Conservation (phyloP, 208 protist genomes). For the Leishmania gerbilli region DNA sequence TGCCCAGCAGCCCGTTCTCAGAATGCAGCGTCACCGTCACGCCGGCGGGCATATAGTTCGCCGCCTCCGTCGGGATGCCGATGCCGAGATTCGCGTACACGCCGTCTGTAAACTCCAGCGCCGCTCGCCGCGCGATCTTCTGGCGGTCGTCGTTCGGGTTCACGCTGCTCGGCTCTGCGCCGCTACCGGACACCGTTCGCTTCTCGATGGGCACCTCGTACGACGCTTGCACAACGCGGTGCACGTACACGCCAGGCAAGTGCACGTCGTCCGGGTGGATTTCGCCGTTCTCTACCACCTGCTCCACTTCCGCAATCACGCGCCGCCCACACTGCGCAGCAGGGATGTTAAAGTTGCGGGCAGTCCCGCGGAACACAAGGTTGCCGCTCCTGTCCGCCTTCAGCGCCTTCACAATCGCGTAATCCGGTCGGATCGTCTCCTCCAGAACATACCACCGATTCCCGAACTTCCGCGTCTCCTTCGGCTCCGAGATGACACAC, state of each 20-base stretch:
- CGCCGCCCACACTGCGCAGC: constrained; percentile 89
- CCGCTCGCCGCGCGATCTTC: constrained; percentile 93
- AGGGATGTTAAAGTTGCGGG: constrained; percentile 96
- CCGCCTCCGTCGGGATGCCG: constrained; percentile 96
- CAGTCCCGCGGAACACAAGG: constrained; percentile 88
- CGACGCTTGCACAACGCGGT: constrained; percentile 87
- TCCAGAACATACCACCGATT: constrained; percentile 93
- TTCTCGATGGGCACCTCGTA: constrained; percentile 62
- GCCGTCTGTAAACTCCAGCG: constrained; percentile 95
- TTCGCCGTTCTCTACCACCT: constrained; percentile 93
- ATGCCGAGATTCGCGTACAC: constrained; percentile 98
- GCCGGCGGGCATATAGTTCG: constrained; percentile 89
- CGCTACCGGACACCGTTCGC: constrained; percentile 40
- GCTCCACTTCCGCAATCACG: constrained; percentile 96
- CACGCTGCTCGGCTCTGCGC: constrained; percentile 40
- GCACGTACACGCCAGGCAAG: constrained; percentile 94
- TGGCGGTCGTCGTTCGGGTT: constrained; percentile 65
- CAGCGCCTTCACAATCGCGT: constrained; percentile 93
- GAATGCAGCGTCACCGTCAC: constrained; percentile 91
- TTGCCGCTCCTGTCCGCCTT: constrained; percentile 93
- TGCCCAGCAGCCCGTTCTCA: constrained; percentile 94
- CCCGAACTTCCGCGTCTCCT: constrained; percentile 91
- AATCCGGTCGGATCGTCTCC: constrained; percentile 91
- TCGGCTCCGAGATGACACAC: constrained; percentile 58
- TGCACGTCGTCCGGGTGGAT: constrained; percentile 95